Evolutionary conservation across 2,329 filamentous ascomycete genomes (phyloP), one percentile per base, ranked within the genome.

Genomic region (Didymella lethalis): DNA sequence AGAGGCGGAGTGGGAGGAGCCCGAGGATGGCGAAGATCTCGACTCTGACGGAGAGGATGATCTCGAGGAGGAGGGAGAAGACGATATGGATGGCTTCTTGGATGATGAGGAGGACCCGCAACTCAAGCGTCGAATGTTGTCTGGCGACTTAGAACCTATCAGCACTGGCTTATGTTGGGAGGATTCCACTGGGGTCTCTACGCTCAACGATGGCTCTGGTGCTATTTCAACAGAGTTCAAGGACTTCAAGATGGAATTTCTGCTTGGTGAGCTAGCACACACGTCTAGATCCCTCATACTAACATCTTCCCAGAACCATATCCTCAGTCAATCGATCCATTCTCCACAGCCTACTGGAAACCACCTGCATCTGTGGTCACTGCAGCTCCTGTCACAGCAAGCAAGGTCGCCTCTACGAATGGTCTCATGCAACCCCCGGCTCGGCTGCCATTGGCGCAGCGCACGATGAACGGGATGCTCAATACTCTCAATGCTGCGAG

Each of bases 151-250:
- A 69, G 86, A 93, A 70, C 92, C 93, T 0, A 81, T 90, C 41
- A 90, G 85, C 72, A 92, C 88, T 3, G 95, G 94, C 0, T 79
- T 98, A 10, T 95, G 90, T 73, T 99, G 93, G 86, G 91, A 96
- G 71, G 84, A 90, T 70, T 75, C 74, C 10, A 54, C 64, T 14
- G 73, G 74, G 7, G 68, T 76, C 2, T 57, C 77, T 79, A 62
- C 79, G 81, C 48, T 76, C 78, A 64, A 83, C 73, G 70, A 82
- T 76, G 64, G 83, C 76, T 67, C 75, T 1, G 70, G 64, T 26
- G 78, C 81, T 2, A 83, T 77, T 40, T 76, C 83, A 78, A 75
- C 79, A 14, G 80, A 84, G n/a, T 74, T 85, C 54, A 73, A 86
- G 58, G 81, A 84, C 7, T 91, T 90, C 76, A 86, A 84, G 63